Evolutionary conservation across 2,329 filamentous ascomycete species (phyloP).

Genomic region (Neobulgaria alba): DNA sequence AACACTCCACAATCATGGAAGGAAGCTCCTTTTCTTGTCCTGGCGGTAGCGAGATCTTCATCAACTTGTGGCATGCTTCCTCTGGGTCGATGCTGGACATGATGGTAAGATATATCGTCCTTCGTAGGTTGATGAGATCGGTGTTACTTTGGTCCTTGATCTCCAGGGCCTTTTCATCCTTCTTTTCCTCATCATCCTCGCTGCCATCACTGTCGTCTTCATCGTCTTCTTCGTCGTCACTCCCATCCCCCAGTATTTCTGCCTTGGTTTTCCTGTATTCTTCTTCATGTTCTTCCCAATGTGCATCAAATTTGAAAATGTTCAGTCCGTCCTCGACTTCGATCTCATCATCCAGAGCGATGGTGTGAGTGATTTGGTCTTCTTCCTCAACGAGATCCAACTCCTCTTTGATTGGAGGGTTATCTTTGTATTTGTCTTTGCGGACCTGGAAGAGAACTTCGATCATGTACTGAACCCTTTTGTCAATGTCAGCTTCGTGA

Average conservation of each 20-base stretch:
- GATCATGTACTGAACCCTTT: slow-evolving; percentile 98
- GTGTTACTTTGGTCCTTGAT: slow-evolving; percentile 98
- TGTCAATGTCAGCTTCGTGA: slow-evolving; percentile 95
- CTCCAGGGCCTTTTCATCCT: slow-evolving; percentile 76
- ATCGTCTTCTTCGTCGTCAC: slow-evolving; percentile 66
- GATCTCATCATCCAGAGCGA: slow-evolving; percentile 74
- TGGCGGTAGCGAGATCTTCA: slow-evolving; percentile 81
- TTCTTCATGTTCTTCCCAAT: slow-evolving; percentile 86
- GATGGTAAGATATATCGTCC: slow-evolving; percentile 94
- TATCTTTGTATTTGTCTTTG: slow-evolving; percentile 94
- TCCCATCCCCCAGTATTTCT: slow-evolving; percentile 90
- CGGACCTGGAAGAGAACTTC: slow-evolving; percentile 95
- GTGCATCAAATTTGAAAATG: slow-evolving; percentile 86
- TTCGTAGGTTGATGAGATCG: slow-evolving; percentile 84
- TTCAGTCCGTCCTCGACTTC: slow-evolving; percentile 83
- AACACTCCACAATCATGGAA: slow-evolving; percentile 96
- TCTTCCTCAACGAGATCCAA: slow-evolving; percentile 94
- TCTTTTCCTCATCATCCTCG: slow-evolving; percentile 63
- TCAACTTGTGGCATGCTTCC: slow-evolving; percentile 94
- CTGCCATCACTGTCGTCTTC: slow-evolving; percentile 56
- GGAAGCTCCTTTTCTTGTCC: slow-evolving; percentile 86
- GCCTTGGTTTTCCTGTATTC: slow-evolving; percentile 85
- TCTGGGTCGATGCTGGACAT: slow-evolving; percentile 95
- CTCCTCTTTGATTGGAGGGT: slow-evolving; percentile 83
- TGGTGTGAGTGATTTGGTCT: slow-evolving; percentile 89